A percentile compares a stretch with the other conserved stretches of the same genome.
Conservation (phyloP, 2,329 filamentous ascomycete genomes). For the Coniochaeta sp. region DNA sequence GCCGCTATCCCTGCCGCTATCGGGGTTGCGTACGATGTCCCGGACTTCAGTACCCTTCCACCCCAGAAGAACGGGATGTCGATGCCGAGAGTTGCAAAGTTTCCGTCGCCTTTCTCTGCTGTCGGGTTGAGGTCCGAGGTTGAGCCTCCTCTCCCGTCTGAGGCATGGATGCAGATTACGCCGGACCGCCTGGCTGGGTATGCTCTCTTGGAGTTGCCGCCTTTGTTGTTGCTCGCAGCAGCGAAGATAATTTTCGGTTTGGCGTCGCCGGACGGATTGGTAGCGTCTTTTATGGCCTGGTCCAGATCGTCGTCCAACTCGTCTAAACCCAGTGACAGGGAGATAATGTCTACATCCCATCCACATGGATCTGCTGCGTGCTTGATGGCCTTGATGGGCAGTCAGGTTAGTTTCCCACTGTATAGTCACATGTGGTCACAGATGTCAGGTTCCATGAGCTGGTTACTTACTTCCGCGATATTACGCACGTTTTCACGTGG, state of each 20-base stretch:
- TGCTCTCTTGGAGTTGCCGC: neutral
- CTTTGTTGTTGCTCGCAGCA: neutral
- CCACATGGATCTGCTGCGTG: neutral
- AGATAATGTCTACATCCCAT: neutral
- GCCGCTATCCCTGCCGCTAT: neutral
- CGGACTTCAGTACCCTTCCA: neutral
- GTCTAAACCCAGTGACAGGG: neutral
- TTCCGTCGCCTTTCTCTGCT: neutral
- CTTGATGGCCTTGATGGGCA: neutral
- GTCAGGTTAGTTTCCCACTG: neutral
- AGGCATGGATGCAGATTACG: neutral
- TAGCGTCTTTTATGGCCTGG: neutral
- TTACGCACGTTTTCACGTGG: neutral
- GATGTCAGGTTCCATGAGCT: neutral
- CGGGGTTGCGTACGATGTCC: neutral
- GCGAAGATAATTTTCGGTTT: neutral
- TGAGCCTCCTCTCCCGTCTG: neutral
- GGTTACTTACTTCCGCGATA: neutral
- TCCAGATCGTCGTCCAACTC: neutral
- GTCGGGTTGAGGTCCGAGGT: neutral
- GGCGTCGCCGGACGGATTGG: neutral
- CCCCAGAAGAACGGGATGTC: neutral
- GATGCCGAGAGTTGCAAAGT: neutral
- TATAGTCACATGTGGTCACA: no score
- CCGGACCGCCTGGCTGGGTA: neutral